Base-by-base conservation (phyloP, 805 yeast genomes). In the Candida michaelii region DNA sequence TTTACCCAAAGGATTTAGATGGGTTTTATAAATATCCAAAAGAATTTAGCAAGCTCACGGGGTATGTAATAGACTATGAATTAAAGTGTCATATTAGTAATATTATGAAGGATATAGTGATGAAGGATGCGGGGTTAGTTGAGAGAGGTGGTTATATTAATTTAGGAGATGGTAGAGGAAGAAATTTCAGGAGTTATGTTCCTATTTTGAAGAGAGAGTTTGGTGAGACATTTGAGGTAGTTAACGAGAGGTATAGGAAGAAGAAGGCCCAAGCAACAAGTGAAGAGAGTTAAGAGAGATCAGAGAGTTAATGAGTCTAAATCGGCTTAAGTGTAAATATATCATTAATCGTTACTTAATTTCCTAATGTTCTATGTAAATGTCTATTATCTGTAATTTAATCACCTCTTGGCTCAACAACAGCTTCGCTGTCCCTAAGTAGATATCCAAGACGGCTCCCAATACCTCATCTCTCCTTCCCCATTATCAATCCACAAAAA, bases 91-190 rank as follows among this genome's bases (percentile, higher is more conserved):
- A 73, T 7, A 67, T 88, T 39, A 62, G 80, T 1, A 56, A 59
- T 2, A 72, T 79, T 40, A 73, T 84, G 74, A 67, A 71, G 33
- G 60, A 62, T 1, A 56, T 62, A 2, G 56, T 58, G 31, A 44
- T 56, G 30, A 43, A 48, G 35, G 63, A 58, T 30, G 48, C 42
- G 7, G 48, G 46, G 27, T 39, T 55, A 33, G 37, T 30, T 8
- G 15, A 42, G 4, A 15, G 30, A n/a, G 47, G 47, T 1, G 31
- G 48, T 3, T 65, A 71, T 14, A 66, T 83, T 23, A 84, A 84
- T 53, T 52, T 77, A 0, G 97, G 97, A n/a, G 84, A 84, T 57
- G 97, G 97, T 0, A 60, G 63, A 21, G 95, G 93, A 1, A 73
- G 80, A 39, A 68, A 76, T n/a, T 70, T 71, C 36, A 66, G 71